A percentile compares a stretch with the other conserved stretches of the same genome.
Evolutionary conservation across 1,139 yeast genomes (phyloP).

Genomic region (Candida anutae): DNA sequence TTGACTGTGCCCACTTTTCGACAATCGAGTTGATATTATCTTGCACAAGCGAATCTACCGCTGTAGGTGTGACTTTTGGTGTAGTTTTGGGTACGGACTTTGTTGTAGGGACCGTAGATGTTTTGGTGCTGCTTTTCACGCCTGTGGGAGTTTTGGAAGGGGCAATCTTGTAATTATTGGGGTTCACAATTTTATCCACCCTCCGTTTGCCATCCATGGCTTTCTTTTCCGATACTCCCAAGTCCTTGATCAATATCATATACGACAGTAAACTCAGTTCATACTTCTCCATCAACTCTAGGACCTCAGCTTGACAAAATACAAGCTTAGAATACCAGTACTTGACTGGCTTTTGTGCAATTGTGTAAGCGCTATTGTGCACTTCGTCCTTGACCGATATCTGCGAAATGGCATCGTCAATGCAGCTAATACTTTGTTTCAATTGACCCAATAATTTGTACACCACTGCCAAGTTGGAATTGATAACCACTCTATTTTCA

Average conservation of each 20-base stretch:
- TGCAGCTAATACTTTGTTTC: constrained; percentile 47
- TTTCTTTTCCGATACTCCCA: constrained; percentile 56
- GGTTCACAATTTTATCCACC: constrained; percentile 58
- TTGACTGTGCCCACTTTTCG: constrained; percentile 13
- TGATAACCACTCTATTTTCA: constrained; percentile 57
- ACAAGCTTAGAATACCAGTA: constrained; percentile 70
- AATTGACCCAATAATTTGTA: constrained; percentile 69
- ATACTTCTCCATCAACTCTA: constrained; percentile 70
- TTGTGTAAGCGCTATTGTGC: constrained; percentile 12
- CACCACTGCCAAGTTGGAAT: constrained; percentile 72
- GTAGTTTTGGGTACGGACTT: constrained; percentile 10
- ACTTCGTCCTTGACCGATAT: constrained; percentile 39
- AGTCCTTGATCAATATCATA: constrained; percentile 49
- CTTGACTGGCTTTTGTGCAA: constrained; percentile 50
- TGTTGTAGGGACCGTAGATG: constrained; percentile 11
- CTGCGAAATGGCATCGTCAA: constrained; percentile 50
- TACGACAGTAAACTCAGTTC: constrained; percentile 56
- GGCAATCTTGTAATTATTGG: constrained; percentile 16
- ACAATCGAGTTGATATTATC: constrained; percentile 9
- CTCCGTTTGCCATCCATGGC: constrained; percentile 79
- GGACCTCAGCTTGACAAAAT: constrained; percentile 70
- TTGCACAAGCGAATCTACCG: constrained; percentile 8
- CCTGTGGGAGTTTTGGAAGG: constrained; percentile 9
- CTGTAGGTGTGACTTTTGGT: constrained; percentile 2
- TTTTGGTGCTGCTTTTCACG: constrained; percentile 3